These are phyloP conservation scores for Beauveria australis DNA, from an alignment of 2,329 filamentous ascomycete species.

Conservation along the genomic window DNA sequence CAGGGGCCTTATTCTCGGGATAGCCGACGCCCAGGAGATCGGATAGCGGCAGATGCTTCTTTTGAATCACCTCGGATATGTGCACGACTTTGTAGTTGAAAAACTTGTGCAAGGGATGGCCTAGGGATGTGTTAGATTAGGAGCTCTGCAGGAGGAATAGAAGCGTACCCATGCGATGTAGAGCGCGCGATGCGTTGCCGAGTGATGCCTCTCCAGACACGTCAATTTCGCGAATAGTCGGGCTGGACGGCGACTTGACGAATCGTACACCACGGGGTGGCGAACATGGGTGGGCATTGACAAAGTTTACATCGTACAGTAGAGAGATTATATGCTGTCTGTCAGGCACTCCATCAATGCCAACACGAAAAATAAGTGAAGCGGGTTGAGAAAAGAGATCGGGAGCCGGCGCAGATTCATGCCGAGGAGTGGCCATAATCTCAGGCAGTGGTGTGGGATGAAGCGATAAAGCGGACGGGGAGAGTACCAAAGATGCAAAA, in stretches of 20 bases:
- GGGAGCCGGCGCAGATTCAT: conserved; percentile 24
- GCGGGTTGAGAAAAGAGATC: conserved; percentile 28
- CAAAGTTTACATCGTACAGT: conserved; percentile 53
- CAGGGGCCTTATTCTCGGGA: conserved; percentile 22
- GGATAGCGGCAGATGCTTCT: conserved; percentile 36
- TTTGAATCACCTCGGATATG: conserved; percentile 46
- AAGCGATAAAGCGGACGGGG: conserved; percentile 33
- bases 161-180: conserved; percentile 38
- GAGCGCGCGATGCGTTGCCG: conserved; percentile 37
- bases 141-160: not conserved
- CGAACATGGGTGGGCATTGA: conserved; percentile 58
- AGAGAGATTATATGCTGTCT: conserved; percentile 38
- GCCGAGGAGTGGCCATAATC: conserved; percentile 29
- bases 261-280: conserved; percentile 49
- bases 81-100: conserved; percentile 54
- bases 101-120: conserved; percentile 55
- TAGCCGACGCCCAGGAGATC: conserved; percentile 33
- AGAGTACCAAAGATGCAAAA: conserved; percentile 43
- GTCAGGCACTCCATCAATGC: conserved; percentile 30
- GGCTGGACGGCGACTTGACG: conserved; percentile 50
- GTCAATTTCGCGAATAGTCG: conserved; percentile 50
- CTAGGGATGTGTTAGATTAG: conserved; percentile 25
- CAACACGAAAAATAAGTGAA: conserved; percentile 27
- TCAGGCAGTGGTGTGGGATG: conserved; percentile 37
- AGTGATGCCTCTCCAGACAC: conserved; percentile 36